These are phyloP conservation scores for Elongisporangium senticosum DNA, from an alignment of 352 stramenopile genomes.

Conservation along the genomic window DNA sequence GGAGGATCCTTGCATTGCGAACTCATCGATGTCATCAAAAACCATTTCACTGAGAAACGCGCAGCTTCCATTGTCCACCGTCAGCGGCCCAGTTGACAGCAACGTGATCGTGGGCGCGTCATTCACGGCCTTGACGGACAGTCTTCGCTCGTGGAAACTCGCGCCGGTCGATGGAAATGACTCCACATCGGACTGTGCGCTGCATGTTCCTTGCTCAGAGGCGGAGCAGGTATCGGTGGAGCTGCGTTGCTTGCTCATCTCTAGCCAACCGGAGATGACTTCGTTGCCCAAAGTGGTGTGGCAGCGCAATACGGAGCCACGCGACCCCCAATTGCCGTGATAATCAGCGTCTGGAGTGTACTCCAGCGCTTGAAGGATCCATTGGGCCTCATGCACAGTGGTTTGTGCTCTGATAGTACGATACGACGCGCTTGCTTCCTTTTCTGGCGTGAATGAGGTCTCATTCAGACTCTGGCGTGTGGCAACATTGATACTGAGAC, in stretches of 20 bases:
- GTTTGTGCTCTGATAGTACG: constrained; percentile 12
- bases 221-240: neutral
- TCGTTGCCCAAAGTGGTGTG: neutral
- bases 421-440: neutral
- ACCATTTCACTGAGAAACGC: constrained; percentile 8
- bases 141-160: constrained; percentile 13
- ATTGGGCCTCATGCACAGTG: constrained; percentile 19
- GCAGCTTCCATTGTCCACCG: constrained; percentile 5
- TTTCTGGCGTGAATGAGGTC: constrained; percentile 15
- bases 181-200: constrained; percentile 1
- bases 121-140: constrained; percentile 16
- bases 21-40: constrained; percentile 14
- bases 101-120: constrained; percentile 11
- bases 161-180: neutral
- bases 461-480: constrained; percentile 10
- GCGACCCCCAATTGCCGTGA: constrained; percentile 11
- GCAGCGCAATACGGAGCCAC: neutral
- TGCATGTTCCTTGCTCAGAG: constrained; percentile 3
- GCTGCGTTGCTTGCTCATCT: constrained; percentile 2
- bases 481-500: constrained; percentile 11
- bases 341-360: constrained; percentile 18
- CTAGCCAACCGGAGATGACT: constrained; percentile 6
- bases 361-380: constrained; percentile 19
- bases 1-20: constrained; percentile 7
- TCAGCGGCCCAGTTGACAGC: neutral